phyloP scores from a whole-genome alignment of 2,329 filamentous ascomycete genomes.

The Fusarium goolgardi region DNA sequence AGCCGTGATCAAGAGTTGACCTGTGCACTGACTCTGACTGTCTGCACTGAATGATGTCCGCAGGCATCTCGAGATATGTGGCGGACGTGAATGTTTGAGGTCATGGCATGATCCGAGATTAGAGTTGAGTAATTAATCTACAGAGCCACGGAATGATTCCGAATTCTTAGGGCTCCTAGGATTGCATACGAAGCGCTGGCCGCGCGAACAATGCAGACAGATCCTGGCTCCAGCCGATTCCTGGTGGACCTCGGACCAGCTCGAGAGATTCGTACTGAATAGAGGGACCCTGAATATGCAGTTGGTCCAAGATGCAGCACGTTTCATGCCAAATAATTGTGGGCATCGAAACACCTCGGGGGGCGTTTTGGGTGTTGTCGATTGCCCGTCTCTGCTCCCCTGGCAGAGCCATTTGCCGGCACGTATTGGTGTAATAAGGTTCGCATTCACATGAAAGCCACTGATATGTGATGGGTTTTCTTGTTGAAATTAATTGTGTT shows the following conservation, averaged over 20 bases:
- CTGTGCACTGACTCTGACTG: conserved; percentile 1
- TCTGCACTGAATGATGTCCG: conserved; percentile 1
- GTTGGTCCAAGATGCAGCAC: conserved; percentile 42
- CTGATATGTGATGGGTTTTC: conserved; percentile 25
- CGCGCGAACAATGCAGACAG: conserved; percentile 22
- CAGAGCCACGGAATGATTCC: conserved; percentile 24
- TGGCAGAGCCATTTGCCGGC: conserved; percentile 40
- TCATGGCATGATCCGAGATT: conserved; percentile 41
- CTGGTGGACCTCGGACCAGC: conserved; percentile 24
- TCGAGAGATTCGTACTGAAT: conserved; percentile 21
- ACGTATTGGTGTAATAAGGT: conserved; percentile 9
- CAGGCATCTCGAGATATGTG: conserved; percentile 13
- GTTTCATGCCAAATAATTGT: conserved; percentile 17
- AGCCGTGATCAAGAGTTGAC: conserved; percentile 14
- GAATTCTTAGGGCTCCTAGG: conserved; percentile 19
- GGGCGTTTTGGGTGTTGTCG: conserved; percentile 31
- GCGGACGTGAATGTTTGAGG: conserved; percentile 5
- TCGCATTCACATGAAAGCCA: conserved; percentile 13
- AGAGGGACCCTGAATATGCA: conserved; percentile 42
- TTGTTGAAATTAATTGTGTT: conserved; percentile 30
- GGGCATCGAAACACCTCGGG: conserved; percentile 30
- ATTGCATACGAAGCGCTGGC: conserved; percentile 28
- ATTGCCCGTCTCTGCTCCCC: conserved; percentile 34
- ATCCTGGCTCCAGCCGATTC: conserved; percentile 15
- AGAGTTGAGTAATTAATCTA: conserved; percentile 14